Conservation (phyloP, 768 basidiomycete genomes). For the Macrolepiota fuliginosa region DNA sequence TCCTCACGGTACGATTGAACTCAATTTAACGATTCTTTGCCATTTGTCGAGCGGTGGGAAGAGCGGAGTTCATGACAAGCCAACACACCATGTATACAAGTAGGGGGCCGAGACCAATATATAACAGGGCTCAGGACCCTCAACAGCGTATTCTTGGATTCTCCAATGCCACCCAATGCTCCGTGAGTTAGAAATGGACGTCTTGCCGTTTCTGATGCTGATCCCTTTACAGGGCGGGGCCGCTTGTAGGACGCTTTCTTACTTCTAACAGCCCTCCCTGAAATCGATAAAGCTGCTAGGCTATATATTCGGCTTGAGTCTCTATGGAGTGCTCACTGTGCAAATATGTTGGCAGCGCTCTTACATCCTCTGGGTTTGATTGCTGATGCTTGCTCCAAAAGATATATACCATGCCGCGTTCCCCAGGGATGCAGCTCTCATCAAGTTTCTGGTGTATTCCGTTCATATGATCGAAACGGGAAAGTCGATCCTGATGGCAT, state of each 20-base stretch:
- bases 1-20: not conserved
- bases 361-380: not conserved
- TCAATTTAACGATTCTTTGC: not conserved
- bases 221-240: not conserved
- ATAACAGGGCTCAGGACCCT: not conserved
- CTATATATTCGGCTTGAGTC: not conserved
- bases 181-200: not conserved
- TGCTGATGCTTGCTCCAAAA: not conserved
- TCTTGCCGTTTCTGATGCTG: not conserved
- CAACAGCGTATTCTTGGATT: not conserved
- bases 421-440: not conserved
- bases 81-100: not conserved
- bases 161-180: not conserved
- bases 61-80: not conserved
- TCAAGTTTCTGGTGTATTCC: conserved; percentile 7
- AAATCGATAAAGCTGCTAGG: not conserved
- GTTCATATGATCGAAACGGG: conserved; percentile 3
- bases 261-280: not conserved
- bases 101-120: not conserved
- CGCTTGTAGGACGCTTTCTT: not conserved
- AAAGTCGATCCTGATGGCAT: not conserved
- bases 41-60: not conserved
- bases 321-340: not conserved
- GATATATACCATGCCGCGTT: conserved; percentile 11
- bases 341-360: not conserved